Conservation (phyloP, 2,329 filamentous ascomycete species). For the Lachnellula cervina region DNA sequence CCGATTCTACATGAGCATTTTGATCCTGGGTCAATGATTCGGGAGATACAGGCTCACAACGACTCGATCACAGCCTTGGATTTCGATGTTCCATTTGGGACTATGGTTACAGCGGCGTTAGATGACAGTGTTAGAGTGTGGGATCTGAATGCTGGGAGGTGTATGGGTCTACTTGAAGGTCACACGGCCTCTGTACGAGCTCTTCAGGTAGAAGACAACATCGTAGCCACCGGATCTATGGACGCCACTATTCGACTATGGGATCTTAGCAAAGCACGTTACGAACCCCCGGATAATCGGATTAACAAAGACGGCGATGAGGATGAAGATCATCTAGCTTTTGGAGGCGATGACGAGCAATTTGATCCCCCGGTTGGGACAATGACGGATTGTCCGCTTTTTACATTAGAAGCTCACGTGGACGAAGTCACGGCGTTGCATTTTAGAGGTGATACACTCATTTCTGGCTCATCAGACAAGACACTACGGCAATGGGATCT, state of each 20-base stretch:
- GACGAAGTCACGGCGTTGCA: conserved; percentile 92
- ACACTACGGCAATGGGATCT: conserved; percentile 97
- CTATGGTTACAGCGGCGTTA: conserved; percentile 83
- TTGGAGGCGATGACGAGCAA: conserved; percentile 62
- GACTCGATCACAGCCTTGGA: conserved; percentile 87
- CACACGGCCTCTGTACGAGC: conserved; percentile 91
- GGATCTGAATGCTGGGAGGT: conserved; percentile 91
- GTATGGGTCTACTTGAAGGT: conserved; percentile 86
- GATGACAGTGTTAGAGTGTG: conserved; percentile 94
- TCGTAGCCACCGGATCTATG: conserved; percentile 89
- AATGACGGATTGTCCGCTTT: conserved; percentile 86
- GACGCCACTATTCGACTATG: conserved; percentile 92
- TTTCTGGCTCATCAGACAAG: conserved; percentile 96
- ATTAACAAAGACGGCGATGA: conserved; percentile 54
- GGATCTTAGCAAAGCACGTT: conserved; percentile 87
- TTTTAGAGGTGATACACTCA: conserved; percentile 81
- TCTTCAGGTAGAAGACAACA: conserved; percentile 91
- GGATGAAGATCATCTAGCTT: conserved; percentile 65
- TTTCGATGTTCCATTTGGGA: conserved; percentile 96
- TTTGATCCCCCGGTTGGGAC: conserved; percentile 71
- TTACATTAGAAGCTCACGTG: conserved; percentile 82
- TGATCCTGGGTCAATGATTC: conserved; percentile 81
- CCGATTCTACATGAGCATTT: conserved; percentile 94
- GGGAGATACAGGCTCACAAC: conserved; percentile 81
- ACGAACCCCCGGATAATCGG: conserved; percentile 56